phyloP scores from a whole-genome alignment of 345 rosid species.

The Crucihimalaya himalaica region DNA sequence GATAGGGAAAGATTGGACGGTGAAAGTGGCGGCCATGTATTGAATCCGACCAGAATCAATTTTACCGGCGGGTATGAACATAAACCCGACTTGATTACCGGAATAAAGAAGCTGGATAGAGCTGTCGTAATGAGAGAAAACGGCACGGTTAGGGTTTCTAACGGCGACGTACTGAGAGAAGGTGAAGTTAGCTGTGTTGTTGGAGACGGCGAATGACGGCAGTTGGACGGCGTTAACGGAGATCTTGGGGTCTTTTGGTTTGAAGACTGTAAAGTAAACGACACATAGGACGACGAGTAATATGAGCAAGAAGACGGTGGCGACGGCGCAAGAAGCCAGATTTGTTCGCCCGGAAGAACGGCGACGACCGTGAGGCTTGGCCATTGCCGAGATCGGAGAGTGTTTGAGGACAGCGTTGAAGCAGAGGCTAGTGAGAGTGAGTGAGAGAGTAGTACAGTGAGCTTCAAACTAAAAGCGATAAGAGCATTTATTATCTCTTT shows the following conservation, averaged over 20 bases:
- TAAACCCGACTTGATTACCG: conserved; percentile 88
- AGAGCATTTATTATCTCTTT: background rate
- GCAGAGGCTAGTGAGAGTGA: background rate
- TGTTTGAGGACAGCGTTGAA: conserved; percentile 24
- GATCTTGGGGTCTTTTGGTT: conserved; percentile 87
- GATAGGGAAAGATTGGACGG: conserved; percentile 82
- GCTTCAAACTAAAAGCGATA: conserved; percentile 3
- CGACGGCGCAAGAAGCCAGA: conserved; percentile 91
- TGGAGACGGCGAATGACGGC: conserved; percentile 84
- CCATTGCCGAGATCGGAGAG: conserved; percentile 33
- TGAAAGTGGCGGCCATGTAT: conserved; percentile 93
- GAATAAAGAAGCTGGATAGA: conserved; percentile 87
- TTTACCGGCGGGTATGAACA: conserved; percentile 98
- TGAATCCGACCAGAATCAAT: conserved; percentile 75
- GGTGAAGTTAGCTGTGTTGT: conserved; percentile 87
- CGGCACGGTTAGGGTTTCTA: conserved; percentile 80
- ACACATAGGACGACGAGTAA: conserved; percentile 59
- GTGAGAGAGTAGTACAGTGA: background rate
- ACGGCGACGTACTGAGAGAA: conserved; percentile 89
- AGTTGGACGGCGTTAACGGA: conserved; percentile 85
- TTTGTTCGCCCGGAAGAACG: conserved; percentile 64
- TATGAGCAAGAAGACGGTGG: conserved; percentile 79
- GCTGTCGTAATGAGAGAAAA: conserved; percentile 90
- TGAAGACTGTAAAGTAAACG: conserved; percentile 92
- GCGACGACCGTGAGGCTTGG: conserved; percentile 38